Conservation (phyloP, 1,139 yeast genomes). For the Candida sp. region DNA sequence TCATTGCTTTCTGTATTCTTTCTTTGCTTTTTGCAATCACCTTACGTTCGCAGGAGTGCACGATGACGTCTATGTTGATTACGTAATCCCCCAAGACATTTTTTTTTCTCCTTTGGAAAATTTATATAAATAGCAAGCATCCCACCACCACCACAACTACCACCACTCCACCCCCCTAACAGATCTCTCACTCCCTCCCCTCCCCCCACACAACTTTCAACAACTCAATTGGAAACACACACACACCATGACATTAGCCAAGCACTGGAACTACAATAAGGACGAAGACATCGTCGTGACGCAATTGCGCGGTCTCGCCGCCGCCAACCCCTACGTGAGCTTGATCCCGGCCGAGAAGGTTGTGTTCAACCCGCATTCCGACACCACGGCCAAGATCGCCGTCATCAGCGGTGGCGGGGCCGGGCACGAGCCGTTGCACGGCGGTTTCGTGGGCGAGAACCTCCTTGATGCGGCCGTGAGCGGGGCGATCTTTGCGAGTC, state of each 20-base stretch:
- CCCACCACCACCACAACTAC: no score
- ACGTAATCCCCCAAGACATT: no score
- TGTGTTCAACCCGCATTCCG: slow-evolving; percentile 50
- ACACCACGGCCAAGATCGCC: slow-evolving; percentile 58
- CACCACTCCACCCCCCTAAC: no score
- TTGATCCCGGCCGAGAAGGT: slow-evolving; percentile 73
- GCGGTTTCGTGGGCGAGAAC: slow-evolving; percentile 88
- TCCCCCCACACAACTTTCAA: no score
- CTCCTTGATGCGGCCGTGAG: slow-evolving; percentile 86
- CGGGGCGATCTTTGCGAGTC: slow-evolving; percentile 91
- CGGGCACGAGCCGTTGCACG: slow-evolving; percentile 96
- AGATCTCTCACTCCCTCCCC: no score
- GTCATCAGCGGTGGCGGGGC: slow-evolving; percentile 93
- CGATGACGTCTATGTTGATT: no score
- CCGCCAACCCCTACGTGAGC: slow-evolving; percentile 68
- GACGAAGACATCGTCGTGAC: slow-evolving; percentile 65
- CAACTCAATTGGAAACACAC: not conserved
- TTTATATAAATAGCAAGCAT: no score
- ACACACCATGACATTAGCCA: slow-evolving; percentile 20
- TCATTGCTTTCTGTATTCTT: no score
- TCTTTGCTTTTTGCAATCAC: no score
- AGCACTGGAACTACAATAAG: slow-evolving; percentile 55
- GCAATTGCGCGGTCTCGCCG: slow-evolving; percentile 68
- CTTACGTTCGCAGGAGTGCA: no score
- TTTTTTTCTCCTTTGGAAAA: no score